Base-by-base conservation (phyloP, 306 rosid species). In the Coriaria nepalensis region DNA sequence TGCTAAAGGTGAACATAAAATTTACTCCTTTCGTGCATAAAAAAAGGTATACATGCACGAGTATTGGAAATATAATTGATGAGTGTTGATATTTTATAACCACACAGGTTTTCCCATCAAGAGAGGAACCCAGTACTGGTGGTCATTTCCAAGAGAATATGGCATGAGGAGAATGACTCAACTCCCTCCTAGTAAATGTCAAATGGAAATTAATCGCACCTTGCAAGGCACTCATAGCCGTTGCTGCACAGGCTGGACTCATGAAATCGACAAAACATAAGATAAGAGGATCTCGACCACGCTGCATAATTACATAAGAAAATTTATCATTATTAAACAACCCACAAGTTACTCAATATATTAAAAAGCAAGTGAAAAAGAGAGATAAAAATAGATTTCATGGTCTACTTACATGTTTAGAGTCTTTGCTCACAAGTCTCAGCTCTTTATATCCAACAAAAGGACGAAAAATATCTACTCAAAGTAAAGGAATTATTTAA, bases 401-500 rank as follows among this genome's bases (percentile, higher is more conserved):
- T 6, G 35, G 52, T 37, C 41, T 37, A 75, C 90, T 75, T 72
- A 87, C 96, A 59, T 66, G 84, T 67, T 80, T 78, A 48, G 96
- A 78, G 61, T 78, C 96, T 67, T 87, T 87, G 68, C 67, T 78
- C 43, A 87, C 94, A 39, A 83, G 93, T 66, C 96, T 83, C 61
- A 83, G 83, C 73, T 80, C 94, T 73, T 85, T 80, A 52, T 87
- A 87, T 47, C 96, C 96, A 57, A 83, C 92, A 78, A 87, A 87
- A 46, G 96, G 96, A 33, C 94, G 94, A 55, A 87, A 87, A 58
- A 87, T 83, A 72, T 83, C 96, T 87, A 47, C 33, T 40, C 13
- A 2, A 34, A 9, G 60, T 67, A 15, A 76, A 69, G 82, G 77
- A 67, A 14, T n/a, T 12, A 10, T 50, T 50, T 35, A 35, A n/a